phyloP scores from a whole-genome alignment of 306 rosid genomes.

The Quercus berberidifolia region DNA sequence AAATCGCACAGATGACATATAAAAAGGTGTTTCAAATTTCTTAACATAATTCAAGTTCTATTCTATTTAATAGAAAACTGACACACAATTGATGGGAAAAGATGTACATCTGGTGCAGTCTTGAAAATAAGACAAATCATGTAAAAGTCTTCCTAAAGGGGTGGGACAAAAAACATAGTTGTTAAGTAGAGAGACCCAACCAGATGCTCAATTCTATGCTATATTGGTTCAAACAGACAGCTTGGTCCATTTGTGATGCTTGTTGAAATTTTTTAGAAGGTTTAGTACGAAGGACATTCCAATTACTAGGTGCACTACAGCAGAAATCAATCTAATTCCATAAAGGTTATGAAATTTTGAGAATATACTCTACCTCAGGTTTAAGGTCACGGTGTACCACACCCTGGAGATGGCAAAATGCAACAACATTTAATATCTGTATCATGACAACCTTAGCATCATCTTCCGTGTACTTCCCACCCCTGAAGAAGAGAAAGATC shows the following conservation, averaged over 20 bases:
- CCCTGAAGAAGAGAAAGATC: slow-evolving; percentile 51
- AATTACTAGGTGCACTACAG: background rate
- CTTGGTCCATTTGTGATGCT: background rate
- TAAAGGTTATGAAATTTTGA: background rate
- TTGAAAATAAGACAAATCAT: background rate
- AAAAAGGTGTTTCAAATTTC: background rate
- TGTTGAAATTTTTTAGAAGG: background rate
- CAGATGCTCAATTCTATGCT: background rate
- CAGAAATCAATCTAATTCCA: slow-evolving; percentile 1
- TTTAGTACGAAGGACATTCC: background rate
- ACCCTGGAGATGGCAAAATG: slow-evolving; percentile 93
- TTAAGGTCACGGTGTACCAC: slow-evolving; percentile 97
- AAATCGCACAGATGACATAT: background rate
- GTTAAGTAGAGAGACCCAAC: background rate
- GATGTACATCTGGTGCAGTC: background rate
- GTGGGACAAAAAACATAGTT: background rate
- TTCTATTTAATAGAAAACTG: background rate
- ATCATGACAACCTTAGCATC: slow-evolving; percentile 78
- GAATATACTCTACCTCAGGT: slow-evolving; percentile 64
- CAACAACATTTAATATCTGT: slow-evolving; percentile 76
- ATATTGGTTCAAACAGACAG: background rate
- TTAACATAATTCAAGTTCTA: background rate
- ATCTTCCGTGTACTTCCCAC: slow-evolving; percentile 88
- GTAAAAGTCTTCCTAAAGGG: background rate
- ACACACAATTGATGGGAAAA: background rate